phyloP scores from a whole-genome alignment of 495 filamentous ascomycete genomes.

The Neurospora tetrasperma region DNA sequence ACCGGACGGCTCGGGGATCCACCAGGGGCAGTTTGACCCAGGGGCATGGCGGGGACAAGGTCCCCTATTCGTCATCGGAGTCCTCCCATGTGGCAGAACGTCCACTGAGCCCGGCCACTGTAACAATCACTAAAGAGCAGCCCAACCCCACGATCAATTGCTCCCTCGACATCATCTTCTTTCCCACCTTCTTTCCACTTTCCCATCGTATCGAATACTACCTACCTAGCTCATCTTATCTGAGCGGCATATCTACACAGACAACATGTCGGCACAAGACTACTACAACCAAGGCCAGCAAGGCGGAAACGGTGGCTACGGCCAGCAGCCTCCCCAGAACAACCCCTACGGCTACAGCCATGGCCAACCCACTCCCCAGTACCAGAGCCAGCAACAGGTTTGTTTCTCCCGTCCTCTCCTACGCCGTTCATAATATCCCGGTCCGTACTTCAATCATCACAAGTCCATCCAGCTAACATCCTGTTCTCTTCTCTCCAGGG shows the following conservation, averaged over 20 bases:
- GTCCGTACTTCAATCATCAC: neutral
- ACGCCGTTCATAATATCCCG: neutral
- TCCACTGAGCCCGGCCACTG: neutral
- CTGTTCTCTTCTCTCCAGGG: neutral
- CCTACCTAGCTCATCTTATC: neutral
- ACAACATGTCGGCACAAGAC: neutral
- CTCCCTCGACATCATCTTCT: neutral
- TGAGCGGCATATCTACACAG: neutral
- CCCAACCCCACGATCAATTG: neutral
- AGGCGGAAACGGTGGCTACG: neutral
- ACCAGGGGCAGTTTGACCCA: neutral
- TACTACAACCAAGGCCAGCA: conserved; percentile 1
- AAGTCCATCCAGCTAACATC: neutral
- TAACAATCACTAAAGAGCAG: neutral
- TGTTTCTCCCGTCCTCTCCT: neutral
- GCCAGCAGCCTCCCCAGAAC: neutral
- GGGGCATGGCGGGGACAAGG: neutral
- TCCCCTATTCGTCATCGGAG: conserved; percentile 1
- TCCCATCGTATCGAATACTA: neutral
- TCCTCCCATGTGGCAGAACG: neutral
- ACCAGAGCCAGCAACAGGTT: neutral
- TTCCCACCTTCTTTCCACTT: neutral
- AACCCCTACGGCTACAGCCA: neutral
- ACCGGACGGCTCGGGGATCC: neutral
- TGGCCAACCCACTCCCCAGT: neutral